Conservation (phyloP, 768 basidiomycete genomes). For the Paxillus involutus region DNA sequence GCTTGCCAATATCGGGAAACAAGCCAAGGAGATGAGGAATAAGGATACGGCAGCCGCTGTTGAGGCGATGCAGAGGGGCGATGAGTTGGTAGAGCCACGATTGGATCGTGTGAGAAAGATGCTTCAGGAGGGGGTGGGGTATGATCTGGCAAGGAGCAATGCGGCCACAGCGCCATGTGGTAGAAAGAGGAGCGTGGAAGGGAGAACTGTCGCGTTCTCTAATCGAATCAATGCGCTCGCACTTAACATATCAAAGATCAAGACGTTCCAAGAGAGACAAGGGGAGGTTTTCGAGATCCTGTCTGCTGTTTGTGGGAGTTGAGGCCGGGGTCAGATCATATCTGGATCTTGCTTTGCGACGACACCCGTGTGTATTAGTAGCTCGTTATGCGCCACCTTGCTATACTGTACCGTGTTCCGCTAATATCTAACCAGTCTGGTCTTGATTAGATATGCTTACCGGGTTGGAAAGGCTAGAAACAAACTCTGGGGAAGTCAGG, state of each 20-base stretch:
- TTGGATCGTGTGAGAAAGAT: constrained; percentile 61
- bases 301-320: constrained; percentile 22
- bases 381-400: constrained; percentile 1
- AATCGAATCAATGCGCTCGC: constrained; percentile 78
- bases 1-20: constrained; percentile 52
- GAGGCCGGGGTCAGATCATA: background rate
- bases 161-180: constrained; percentile 24
- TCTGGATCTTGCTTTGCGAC: background rate
- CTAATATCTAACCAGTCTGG: background rate
- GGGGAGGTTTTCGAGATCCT: constrained; percentile 65
- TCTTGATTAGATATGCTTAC: background rate
- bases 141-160: constrained; percentile 14
- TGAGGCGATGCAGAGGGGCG: constrained; percentile 30
- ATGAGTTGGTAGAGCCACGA: constrained; percentile 39
- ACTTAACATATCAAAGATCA: constrained; percentile 66
- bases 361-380: background rate
- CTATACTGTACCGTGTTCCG: background rate
- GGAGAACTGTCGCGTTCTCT: constrained; percentile 66
- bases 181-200: constrained; percentile 54
- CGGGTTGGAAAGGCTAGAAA: background rate
- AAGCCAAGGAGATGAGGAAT: constrained; percentile 47
- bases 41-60: constrained; percentile 59
- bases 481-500: background rate
- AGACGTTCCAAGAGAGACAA: constrained; percentile 72
- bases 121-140: constrained; percentile 60